phyloP scores from a whole-genome alignment of 331 rosid genomes.

The Dryas integrifolia region DNA sequence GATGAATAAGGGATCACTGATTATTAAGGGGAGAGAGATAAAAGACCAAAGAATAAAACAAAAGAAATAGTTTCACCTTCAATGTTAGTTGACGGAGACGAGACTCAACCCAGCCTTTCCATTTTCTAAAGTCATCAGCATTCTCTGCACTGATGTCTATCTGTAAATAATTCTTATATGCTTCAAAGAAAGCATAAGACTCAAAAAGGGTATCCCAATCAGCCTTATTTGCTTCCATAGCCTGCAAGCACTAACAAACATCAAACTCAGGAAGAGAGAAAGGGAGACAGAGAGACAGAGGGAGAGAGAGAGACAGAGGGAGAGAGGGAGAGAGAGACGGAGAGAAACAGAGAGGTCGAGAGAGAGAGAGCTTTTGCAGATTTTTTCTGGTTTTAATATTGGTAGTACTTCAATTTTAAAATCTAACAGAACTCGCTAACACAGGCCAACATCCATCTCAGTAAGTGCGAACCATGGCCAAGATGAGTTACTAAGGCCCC shows the following conservation, averaged over 20 bases:
- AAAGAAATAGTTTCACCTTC: conserved; percentile 48
- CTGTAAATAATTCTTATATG: conserved; percentile 80
- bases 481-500: background rate
- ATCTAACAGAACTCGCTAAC: background rate
- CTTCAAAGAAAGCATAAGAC: conserved; percentile 75
- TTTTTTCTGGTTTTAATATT: background rate
- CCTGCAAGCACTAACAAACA: conserved; percentile 52
- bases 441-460: background rate
- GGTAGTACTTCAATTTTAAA: background rate
- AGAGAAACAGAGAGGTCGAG: too few species aligned
- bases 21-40: conserved; percentile 7
- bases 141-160: conserved; percentile 79
- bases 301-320: background rate
- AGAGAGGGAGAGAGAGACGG: too few species aligned
- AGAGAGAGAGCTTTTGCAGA: background rate
- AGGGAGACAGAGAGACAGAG: too few species aligned
- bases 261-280: conserved; percentile 11
- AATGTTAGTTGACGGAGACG: conserved; percentile 90
- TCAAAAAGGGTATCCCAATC: conserved; percentile 96
- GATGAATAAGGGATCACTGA: conserved; percentile 15
- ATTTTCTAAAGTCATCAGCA: conserved; percentile 76
- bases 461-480: background rate
- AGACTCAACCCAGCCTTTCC: conserved; percentile 99
- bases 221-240: conserved; percentile 72
- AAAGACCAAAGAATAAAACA: background rate